Evolutionary conservation across 768 basidiomycete genomes (phyloP).

Genomic region (Cyclocybe aegerita): DNA sequence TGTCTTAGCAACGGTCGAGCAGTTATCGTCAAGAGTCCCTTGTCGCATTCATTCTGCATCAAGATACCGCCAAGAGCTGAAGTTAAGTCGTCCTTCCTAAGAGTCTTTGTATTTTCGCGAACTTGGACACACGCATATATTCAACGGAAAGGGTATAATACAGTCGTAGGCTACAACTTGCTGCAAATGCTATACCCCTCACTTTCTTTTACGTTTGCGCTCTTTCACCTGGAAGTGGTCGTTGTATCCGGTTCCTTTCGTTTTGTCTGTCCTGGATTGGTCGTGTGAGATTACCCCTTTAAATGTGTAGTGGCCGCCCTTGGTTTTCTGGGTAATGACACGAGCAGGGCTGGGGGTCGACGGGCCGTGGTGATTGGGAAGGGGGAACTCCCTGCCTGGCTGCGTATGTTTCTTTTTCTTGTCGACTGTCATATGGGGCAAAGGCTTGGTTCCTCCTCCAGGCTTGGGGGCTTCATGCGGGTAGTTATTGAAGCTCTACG

Average conservation of each 20-base stretch:
- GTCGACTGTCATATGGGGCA: conserved; percentile 2
- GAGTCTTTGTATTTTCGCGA: too few relatives aligned
- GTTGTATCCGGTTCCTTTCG: conserved; percentile 1
- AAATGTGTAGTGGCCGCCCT: conserved; percentile 1
- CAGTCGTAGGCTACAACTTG: too few relatives aligned
- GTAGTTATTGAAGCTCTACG: neutral
- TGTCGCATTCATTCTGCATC: too few relatives aligned
- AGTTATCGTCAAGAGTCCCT: too few relatives aligned
- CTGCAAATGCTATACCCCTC: too few relatives aligned
- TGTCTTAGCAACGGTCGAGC: too few relatives aligned
- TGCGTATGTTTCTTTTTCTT: neutral
- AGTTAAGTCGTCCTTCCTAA: too few relatives aligned
- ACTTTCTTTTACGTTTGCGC: too few relatives aligned
- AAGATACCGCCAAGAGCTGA: too few relatives aligned
- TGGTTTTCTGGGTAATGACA: conserved; percentile 5
- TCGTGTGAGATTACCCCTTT: conserved; percentile 9
- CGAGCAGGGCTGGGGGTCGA: conserved; percentile 1
- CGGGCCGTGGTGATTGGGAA: neutral
- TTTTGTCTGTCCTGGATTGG: neutral
- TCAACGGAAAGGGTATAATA: too few relatives aligned
- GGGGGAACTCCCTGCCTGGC: neutral
- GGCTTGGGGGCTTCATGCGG: neutral
- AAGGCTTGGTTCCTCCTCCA: neutral
- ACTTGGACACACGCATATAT: too few relatives aligned
- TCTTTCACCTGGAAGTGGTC: conserved; percentile 13